phyloP scores from a whole-genome alignment of 208 protist genomes.

The Crithidia expoeki region DNA sequence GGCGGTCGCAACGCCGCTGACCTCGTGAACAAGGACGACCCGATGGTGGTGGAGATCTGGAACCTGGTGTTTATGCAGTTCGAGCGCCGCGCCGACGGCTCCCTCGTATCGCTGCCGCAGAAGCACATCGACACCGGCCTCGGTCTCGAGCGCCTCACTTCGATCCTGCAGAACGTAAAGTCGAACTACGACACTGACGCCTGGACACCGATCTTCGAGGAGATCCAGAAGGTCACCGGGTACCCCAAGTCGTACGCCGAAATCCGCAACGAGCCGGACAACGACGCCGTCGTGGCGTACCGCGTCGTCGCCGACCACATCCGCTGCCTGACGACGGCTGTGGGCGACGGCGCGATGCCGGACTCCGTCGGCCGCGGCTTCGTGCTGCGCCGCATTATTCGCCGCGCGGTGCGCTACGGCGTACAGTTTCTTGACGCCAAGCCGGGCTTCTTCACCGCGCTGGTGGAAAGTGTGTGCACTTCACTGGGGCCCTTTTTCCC shows the following conservation, averaged over 20 bases:
- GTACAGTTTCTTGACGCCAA: constrained; percentile 94
- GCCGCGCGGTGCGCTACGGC: constrained; percentile 97
- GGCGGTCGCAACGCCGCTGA: constrained; percentile 94
- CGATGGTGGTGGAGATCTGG: constrained; percentile 99
- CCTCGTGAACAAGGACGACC: constrained; percentile 99
- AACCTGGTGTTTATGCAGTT: constrained; percentile 99
- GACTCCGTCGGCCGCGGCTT: constrained; percentile 95
- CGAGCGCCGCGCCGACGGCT: constrained; percentile 93
- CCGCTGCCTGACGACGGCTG: constrained; percentile 97
- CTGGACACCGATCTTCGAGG: constrained; percentile 97
- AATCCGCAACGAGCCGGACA: constrained; percentile 78
- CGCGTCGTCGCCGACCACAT: constrained; percentile 99
- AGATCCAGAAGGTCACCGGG: constrained; percentile 95
- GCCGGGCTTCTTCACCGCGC: constrained; percentile 93
- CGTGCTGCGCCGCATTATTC: constrained; percentile 98
- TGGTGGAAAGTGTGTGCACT: constrained; percentile 92
- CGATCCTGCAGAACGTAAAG: constrained; percentile 95
- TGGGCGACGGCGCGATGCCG: constrained; percentile 97
- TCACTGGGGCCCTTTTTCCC: constrained; percentile 95
- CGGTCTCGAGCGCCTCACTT: constrained; percentile 98
- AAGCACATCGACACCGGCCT: constrained; percentile 98
- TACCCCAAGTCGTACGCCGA: constrained; percentile 87
- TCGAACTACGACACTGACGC: constrained; percentile 99
- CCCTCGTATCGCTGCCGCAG: constrained; percentile 85
- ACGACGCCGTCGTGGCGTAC: constrained; percentile 96